These are phyloP conservation scores for Cucumis cinereus DNA, from an alignment of 306 rosid genomes.

Conservation along the genomic window DNA sequence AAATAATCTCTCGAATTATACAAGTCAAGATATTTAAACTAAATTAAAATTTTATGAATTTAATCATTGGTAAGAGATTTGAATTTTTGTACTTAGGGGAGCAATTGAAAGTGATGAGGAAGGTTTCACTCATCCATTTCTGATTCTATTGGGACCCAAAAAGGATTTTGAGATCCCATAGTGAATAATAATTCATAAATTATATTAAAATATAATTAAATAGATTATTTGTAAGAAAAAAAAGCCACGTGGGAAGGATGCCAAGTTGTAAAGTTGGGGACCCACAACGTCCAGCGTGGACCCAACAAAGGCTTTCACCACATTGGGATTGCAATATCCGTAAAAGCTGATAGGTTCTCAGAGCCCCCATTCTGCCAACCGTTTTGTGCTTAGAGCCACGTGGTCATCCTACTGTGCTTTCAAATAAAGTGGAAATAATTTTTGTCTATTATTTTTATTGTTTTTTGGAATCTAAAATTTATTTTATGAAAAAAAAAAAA, in stretches of 20 bases:
- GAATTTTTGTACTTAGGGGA: background rate
- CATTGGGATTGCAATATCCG: constrained; percentile 17
- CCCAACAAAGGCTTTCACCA: constrained; percentile 7
- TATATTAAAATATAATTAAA: background rate
- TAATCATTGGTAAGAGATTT: background rate
- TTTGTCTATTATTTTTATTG: background rate
- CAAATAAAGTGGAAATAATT: background rate
- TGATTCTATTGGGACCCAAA: constrained; percentile 27
- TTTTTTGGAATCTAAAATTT: too few species aligned
- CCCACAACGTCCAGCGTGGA: constrained; percentile 15
- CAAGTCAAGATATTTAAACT: background rate
- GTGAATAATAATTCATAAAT: background rate
- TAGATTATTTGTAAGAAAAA: background rate
- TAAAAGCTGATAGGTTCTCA: constrained; percentile 34
- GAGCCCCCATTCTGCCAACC: constrained; percentile 53
- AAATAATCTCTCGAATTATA: too few species aligned
- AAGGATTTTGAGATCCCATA: background rate
- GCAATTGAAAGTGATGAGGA: constrained; percentile 13
- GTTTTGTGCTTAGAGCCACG: constrained; percentile 16
- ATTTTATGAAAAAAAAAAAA: too few species aligned
- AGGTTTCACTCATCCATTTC: constrained; percentile 10
- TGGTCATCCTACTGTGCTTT: constrained; percentile 15
- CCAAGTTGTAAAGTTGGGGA: constrained; percentile 6
- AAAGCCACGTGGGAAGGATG: constrained; percentile 34
- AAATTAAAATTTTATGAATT: background rate